Evolutionary conservation across 441 rosid genomes (phyloP), one percentile per base, ranked within the genome.

Genomic region (Bruguiera hainesii): DNA sequence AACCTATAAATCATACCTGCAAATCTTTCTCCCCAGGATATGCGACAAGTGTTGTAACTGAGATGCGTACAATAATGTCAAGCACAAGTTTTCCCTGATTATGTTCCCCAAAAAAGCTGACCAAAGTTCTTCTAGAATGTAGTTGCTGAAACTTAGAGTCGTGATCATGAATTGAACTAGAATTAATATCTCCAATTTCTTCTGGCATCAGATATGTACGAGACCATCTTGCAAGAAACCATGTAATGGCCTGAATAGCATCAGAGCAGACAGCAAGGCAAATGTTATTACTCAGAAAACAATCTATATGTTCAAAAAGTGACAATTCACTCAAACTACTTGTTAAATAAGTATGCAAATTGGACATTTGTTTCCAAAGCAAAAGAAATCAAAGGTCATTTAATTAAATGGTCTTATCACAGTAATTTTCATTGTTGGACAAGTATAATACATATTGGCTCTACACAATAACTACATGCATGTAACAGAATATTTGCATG

Each of bases 181-280:
- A 76, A 73, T 75, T 83, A 49, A 62, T 65, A 61, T 81, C 85
- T 61, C 70, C 70, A 69, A 73, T 39, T 70, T 79, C 89, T 78
- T 89, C 97, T 55, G 95, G 73, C 89, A 95, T 77, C 57, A 92
- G 79, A 73, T 89, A 90, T 70, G 99, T 91, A 62, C 71, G 82
- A 63, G 94, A 88, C 97, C 97, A 91, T 83, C 97, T 88, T 60
- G 96, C 91, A 76, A 94, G 98, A 81, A 94, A 91, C 99, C 98
- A 94, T 79, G 89, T 73, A 73, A 94, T 81, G 78, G 98, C 97
- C 99, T 94, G 81, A 71, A 83, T 23, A 60, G 49, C 59, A 83
- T 69, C 60, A 67, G 63, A 50, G 67, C 49, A 77, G 69, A 33
- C 66, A 70, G 73, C 48, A 68, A 68, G 63, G 57, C 11, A 55